These are phyloP conservation scores for Limnanthes douglasii DNA, from an alignment of 345 rosid species.

Conservation along the genomic window DNA sequence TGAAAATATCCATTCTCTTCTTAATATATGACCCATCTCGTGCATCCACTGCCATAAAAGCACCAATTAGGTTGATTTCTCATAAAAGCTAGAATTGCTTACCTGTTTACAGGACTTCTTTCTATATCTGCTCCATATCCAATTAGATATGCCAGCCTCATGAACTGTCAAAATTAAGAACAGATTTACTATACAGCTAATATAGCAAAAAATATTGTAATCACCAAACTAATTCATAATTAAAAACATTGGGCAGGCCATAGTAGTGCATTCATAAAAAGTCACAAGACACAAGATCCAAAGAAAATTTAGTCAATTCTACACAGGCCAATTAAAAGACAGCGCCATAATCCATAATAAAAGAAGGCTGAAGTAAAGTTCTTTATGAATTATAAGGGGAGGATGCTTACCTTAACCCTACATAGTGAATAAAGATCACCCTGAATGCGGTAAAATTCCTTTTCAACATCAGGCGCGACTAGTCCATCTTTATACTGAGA, in stretches of 20 bases:
- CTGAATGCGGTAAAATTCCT: slow-evolving; percentile 81
- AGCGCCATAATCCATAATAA: background rate
- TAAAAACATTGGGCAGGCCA: too few species aligned
- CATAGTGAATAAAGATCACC: slow-evolving; percentile 95
- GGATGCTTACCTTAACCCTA: slow-evolving; percentile 59
- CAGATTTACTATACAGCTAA: slow-evolving; percentile 8
- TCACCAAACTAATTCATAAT: slow-evolving; percentile 1
- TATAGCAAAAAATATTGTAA: slow-evolving; percentile 4
- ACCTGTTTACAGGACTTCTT: slow-evolving; percentile 97
- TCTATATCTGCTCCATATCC: slow-evolving; percentile 84
- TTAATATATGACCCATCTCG: slow-evolving; percentile 4
- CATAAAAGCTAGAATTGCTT: slow-evolving; percentile 5
- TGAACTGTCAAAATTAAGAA: slow-evolving; percentile 50
- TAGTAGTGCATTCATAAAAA: too few species aligned
- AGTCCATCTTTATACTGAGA: slow-evolving; percentile 53
- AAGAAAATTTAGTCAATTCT: background rate
- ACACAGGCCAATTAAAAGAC: background rate
- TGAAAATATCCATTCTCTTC: slow-evolving; percentile 2
- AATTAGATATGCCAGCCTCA: slow-evolving; percentile 86
- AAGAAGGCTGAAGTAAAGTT: too few species aligned
- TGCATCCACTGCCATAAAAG: background rate
- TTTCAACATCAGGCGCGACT: slow-evolving; percentile 62
- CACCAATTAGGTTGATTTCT: slow-evolving; percentile 4
- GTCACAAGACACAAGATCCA: slow-evolving; percentile 2
- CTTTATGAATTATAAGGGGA: too few species aligned